A percentile compares a stretch with the other conserved stretches of the same genome.
Evolutionary conservation across 768 basidiomycete genomes (phyloP).

Genomic region (Myochromella boudieri): DNA sequence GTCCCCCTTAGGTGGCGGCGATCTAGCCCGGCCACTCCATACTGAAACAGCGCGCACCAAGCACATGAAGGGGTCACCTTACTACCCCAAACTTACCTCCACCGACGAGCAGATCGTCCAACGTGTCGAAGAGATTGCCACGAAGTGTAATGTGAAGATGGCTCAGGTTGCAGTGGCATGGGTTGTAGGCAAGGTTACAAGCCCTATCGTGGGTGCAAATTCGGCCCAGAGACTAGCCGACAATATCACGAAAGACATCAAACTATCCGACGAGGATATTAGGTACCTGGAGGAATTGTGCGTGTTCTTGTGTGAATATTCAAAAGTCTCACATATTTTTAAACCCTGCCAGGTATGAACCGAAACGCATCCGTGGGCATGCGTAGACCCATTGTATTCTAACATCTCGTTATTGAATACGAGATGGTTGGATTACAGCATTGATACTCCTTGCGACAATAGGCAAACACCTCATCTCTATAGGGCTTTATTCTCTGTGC

Average conservation of each 20-base stretch:
- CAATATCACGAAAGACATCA: slow-evolving; percentile 12
- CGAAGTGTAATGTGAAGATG: slow-evolving; percentile 39
- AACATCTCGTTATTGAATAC: too few relatives aligned
- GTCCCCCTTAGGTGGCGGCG: slow-evolving; percentile 38
- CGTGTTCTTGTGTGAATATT: neutral
- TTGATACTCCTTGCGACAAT: too few relatives aligned
- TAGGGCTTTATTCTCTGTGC: too few relatives aligned
- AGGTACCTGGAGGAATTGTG: slow-evolving; percentile 2
- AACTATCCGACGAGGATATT: slow-evolving; percentile 32
- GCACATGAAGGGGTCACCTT: slow-evolving; percentile 13
- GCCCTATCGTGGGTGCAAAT: slow-evolving; percentile 28
- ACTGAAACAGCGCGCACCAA: slow-evolving; percentile 21
- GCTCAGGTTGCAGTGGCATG: slow-evolving; percentile 46
- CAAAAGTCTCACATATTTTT: neutral
- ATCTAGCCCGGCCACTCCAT: slow-evolving; percentile 34
- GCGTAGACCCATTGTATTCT: too few relatives aligned
- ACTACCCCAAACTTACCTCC: slow-evolving; percentile 18
- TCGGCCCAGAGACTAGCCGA: slow-evolving; percentile 20
- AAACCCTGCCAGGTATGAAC: neutral
- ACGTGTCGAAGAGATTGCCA: slow-evolving; percentile 40
- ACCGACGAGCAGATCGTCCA: slow-evolving; percentile 31
- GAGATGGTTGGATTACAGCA: too few relatives aligned
- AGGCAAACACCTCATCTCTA: too few relatives aligned
- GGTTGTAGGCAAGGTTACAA: slow-evolving; percentile 32
- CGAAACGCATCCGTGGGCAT: neutral